These are phyloP conservation scores for Hyaloperonospora arabidopsidis DNA, from an alignment of 352 stramenopile species.

Conservation along the genomic window DNA sequence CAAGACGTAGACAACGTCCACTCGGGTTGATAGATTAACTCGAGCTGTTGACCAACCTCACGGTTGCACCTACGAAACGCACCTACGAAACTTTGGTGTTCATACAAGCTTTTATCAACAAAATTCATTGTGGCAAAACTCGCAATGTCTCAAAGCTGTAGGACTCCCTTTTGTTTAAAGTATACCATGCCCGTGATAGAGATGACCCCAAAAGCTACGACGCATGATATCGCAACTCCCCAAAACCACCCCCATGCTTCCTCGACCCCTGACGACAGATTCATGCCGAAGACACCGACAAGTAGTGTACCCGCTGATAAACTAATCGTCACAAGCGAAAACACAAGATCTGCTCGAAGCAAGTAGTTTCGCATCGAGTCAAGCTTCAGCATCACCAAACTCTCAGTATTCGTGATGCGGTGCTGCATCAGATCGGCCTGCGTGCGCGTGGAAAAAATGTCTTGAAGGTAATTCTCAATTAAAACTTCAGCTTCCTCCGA, in stretches of 20 bases:
- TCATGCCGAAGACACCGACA: slow-evolving; percentile 68
- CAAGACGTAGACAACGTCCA: slow-evolving; percentile 36
- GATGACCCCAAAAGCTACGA: slow-evolving; percentile 41
- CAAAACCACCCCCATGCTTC: slow-evolving; percentile 46
- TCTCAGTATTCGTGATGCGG: slow-evolving; percentile 71
- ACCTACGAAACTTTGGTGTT: not conserved
- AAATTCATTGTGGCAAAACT: slow-evolving; percentile 8
- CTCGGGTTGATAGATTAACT: not conserved
- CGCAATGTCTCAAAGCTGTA: slow-evolving; percentile 26
- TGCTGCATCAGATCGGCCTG: slow-evolving; percentile 62
- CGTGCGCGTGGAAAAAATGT: slow-evolving; percentile 71
- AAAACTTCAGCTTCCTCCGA: slow-evolving; percentile 70
- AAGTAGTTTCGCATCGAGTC: slow-evolving; percentile 77
- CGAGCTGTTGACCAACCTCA: not conserved
- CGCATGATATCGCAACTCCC: slow-evolving; percentile 37
- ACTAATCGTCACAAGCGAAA: slow-evolving; percentile 55
- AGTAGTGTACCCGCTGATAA: slow-evolving; percentile 59
- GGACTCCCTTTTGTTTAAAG: slow-evolving; percentile 54
- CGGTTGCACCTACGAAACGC: not conserved
- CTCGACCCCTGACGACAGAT: slow-evolving; percentile 47
- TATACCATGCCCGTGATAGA: slow-evolving; percentile 41
- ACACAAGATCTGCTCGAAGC: slow-evolving; percentile 64
- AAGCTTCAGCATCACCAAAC: slow-evolving; percentile 69
- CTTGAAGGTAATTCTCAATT: slow-evolving; percentile 72
- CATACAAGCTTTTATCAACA: not conserved